Evolutionary conservation across 164 flowering plant genomes (phyloP).

Genomic region (Chimonanthus praecox): DNA sequence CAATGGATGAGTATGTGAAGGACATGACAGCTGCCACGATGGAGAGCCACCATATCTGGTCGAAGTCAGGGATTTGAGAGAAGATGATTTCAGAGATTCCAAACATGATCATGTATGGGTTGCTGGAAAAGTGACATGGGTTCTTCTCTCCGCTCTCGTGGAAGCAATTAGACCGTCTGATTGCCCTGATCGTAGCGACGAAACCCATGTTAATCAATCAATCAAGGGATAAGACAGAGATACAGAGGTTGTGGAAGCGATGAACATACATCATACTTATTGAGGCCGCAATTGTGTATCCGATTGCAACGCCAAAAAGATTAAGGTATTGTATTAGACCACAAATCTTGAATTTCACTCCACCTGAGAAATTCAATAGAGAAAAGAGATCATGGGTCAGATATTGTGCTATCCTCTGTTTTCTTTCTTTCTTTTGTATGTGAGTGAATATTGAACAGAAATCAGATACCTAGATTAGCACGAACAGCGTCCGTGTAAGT

Average conservation of each 20-base stretch:
- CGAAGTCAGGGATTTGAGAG: conserved; percentile 24
- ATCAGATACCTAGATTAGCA: conserved; percentile 33
- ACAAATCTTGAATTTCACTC: conserved; percentile 41
- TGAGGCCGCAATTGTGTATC: conserved; percentile 73
- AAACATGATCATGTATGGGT: conserved; percentile 52
- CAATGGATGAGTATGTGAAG: conserved; percentile 23
- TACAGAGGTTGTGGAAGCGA: neutral
- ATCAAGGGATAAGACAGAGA: neutral
- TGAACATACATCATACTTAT: conserved; percentile 40
- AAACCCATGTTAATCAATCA: neutral
- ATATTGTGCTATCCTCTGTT: neutral
- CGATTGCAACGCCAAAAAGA: conserved; percentile 66
- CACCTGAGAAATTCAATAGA: conserved; percentile 33
- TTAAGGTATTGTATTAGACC: conserved; percentile 60
- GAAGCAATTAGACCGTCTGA: conserved; percentile 46
- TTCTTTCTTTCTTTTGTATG: neutral
- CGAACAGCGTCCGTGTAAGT: conserved; percentile 59
- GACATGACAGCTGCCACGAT: conserved; percentile 27
- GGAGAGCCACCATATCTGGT: conserved; percentile 24
- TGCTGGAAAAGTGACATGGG: conserved; percentile 40
- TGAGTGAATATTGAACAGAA: neutral
- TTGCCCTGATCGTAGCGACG: conserved; percentile 34
- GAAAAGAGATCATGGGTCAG: neutral
- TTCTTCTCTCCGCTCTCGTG: conserved; percentile 31
- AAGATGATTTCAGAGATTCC: conserved; percentile 25